A percentile compares a stretch with the other conserved stretches of the same genome.
Evolutionary conservation across 805 yeast species (phyloP).

Genomic region (Yarrowia deformans): DNA sequence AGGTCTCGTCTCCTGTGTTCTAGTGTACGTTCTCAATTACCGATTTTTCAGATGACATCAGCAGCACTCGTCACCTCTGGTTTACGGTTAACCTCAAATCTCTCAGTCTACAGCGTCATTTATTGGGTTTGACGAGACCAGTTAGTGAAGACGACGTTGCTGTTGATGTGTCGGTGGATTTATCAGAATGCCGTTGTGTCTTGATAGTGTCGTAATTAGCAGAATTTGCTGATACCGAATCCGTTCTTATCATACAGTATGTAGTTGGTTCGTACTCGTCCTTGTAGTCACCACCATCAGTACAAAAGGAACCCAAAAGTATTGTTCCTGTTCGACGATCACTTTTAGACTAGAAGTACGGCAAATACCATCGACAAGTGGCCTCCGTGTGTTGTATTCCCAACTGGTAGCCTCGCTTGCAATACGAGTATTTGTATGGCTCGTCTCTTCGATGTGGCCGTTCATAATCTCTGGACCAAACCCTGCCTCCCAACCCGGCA

Average conservation of each 20-base stretch:
- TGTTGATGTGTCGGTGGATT: neutral
- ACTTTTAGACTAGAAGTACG: neutral
- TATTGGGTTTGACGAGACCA: constrained; percentile 1
- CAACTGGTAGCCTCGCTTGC: neutral
- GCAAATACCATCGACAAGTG: neutral
- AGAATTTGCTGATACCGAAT: too few relatives aligned
- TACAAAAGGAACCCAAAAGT: neutral
- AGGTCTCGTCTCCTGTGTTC: neutral
- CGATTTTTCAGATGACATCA: neutral
- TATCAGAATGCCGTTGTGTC: too few relatives aligned
- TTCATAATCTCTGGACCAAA: neutral
- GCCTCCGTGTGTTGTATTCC: neutral
- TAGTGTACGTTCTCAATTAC: neutral
- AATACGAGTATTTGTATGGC: neutral
- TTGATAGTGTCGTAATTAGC: too few relatives aligned
- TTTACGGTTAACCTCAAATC: constrained; percentile 23
- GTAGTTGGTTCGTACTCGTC: too few relatives aligned
- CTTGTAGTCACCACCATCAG: too few relatives aligned
- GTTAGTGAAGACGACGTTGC: neutral
- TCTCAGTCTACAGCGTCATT: constrained; percentile 16
- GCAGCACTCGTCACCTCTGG: neutral
- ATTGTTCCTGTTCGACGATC: constrained; percentile 9
- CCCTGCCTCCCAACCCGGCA: constrained; percentile 5
- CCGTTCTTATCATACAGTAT: too few relatives aligned
- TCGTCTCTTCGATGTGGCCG: too few relatives aligned